These are phyloP conservation scores for Metschnikowia colocasiae DNA, from an alignment of 805 yeast species.

Conservation along the genomic window DNA sequence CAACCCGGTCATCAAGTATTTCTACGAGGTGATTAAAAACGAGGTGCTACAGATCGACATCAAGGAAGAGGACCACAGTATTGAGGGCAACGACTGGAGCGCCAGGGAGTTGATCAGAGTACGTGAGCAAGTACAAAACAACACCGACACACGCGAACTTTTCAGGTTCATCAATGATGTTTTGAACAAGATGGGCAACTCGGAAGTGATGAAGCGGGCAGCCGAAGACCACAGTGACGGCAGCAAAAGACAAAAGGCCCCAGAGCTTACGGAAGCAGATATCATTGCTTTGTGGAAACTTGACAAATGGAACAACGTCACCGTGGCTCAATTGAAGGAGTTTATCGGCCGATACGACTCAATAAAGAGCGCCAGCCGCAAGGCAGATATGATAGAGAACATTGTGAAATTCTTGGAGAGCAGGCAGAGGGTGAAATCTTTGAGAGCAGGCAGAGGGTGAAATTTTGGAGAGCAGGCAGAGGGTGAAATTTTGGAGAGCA, in stretches of 20 bases:
- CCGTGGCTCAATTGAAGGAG: slow-evolving; percentile 41
- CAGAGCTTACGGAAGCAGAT: slow-evolving; percentile 30
- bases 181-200: slow-evolving; percentile 9
- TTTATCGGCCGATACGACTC: slow-evolving; percentile 34
- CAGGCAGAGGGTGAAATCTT: slow-evolving; percentile 9
- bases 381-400: slow-evolving; percentile 42
- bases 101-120: slow-evolving; percentile 8
- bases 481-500: slow-evolving; percentile 10
- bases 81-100: slow-evolving; percentile 17
- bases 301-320: slow-evolving; percentile 31
- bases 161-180: slow-evolving; percentile 6
- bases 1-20: slow-evolving; percentile 68
- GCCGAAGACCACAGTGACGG: slow-evolving; percentile 6
- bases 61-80: slow-evolving; percentile 13
- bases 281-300: slow-evolving; percentile 42
- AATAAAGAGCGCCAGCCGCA: slow-evolving; percentile 37
- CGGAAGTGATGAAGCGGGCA: slow-evolving; percentile 13
- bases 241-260: slow-evolving; percentile 7
- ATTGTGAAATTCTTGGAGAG: slow-evolving; percentile 23
- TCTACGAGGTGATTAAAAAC: slow-evolving; percentile 60
- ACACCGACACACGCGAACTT: slow-evolving; percentile 4
- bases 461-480: slow-evolving; percentile 5
- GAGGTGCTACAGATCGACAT: slow-evolving; percentile 56
- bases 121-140: slow-evolving; percentile 2
- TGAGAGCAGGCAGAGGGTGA: slow-evolving; percentile 6